A percentile compares a stretch with the other conserved stretches of the same genome.
phyloP scores from a whole-genome alignment of 1,139 yeast species.

The Yamadazyma jaroonii region DNA sequence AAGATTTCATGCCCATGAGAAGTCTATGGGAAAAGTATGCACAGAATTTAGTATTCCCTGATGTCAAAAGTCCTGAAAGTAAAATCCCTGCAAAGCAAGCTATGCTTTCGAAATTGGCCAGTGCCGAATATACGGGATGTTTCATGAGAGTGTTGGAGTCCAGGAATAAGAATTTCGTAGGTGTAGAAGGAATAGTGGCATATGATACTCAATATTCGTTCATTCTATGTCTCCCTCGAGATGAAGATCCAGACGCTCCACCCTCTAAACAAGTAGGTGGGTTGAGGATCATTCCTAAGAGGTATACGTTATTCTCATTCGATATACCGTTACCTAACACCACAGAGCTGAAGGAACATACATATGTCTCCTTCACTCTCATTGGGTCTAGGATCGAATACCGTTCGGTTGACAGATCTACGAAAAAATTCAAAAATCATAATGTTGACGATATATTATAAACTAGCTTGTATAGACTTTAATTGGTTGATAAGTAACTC shows the following conservation, averaged over 20 bases:
- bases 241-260: constrained; percentile 25
- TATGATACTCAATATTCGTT: constrained; percentile 85
- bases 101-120: constrained; percentile 56
- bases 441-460: constrained; percentile 57
- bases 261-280: constrained; percentile 48
- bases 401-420: constrained; percentile 79
- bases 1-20: constrained; percentile 52
- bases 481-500: constrained; percentile 25
- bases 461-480: constrained; percentile 17
- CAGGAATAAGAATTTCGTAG: constrained; percentile 56
- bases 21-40: constrained; percentile 64
- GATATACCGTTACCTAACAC: constrained; percentile 39
- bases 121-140: constrained; percentile 87
- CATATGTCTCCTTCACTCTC: constrained; percentile 55
- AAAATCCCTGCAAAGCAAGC: constrained; percentile 26
- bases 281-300: constrained; percentile 55
- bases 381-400: constrained; percentile 79
- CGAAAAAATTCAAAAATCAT: constrained; percentile 81
- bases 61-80: constrained; percentile 14
- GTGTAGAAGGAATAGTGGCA: constrained; percentile 72
- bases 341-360: constrained; percentile 21
- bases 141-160: constrained; percentile 57
- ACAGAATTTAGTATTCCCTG: constrained; percentile 46
- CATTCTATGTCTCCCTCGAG: constrained; percentile 57
- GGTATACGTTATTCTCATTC: constrained; percentile 57